Evolutionary conservation across 805 yeast species (phyloP).

Genomic region (Spathaspora passalidarum): DNA sequence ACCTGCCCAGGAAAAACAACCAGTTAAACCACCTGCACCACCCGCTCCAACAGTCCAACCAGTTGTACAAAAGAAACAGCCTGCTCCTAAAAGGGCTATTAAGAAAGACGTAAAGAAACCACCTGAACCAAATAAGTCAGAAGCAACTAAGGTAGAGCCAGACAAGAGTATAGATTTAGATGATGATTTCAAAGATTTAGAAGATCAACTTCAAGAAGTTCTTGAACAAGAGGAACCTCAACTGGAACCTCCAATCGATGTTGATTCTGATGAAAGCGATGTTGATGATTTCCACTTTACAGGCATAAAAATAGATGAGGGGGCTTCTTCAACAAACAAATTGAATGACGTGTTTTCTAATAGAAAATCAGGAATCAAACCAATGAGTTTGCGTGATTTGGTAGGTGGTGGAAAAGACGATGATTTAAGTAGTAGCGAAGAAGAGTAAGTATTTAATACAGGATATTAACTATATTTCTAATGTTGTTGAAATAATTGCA

Average conservation of each 20-base stretch:
- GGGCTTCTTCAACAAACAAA: conserved; percentile 6
- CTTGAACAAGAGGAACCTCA: conserved; percentile 22
- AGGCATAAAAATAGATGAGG: conserved; percentile 26
- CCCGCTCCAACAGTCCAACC: too few relatives aligned
- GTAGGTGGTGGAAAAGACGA: conserved; percentile 26
- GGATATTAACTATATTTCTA: conserved; percentile 1
- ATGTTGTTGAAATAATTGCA: conserved; percentile 19
- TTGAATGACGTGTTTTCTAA: not conserved
- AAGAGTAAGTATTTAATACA: conserved; percentile 12
- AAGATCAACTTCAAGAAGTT: conserved; percentile 41
- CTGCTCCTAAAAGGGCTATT: not conserved
- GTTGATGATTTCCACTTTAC: conserved; percentile 18
- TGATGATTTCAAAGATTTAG: conserved; percentile 43
- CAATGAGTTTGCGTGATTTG: conserved; percentile 39
- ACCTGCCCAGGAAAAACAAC: conserved; percentile 6
- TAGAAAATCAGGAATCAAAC: conserved; percentile 17
- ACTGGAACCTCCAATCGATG: not conserved
- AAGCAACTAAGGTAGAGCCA: not conserved
- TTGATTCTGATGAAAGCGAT: conserved; percentile 26
- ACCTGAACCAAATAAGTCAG: too few relatives aligned
- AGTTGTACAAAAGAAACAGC: not conserved
- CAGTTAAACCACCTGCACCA: not conserved
- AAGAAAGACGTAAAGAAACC: conserved; percentile 1
- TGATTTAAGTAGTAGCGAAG: conserved; percentile 32
- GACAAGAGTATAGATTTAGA: conserved; percentile 20